Percentiles rank a stretch among this genome's conserved stretches.
Evolutionary conservation across 805 yeast species (phyloP).

Genomic region (Metschnikowia bowlesiae): DNA sequence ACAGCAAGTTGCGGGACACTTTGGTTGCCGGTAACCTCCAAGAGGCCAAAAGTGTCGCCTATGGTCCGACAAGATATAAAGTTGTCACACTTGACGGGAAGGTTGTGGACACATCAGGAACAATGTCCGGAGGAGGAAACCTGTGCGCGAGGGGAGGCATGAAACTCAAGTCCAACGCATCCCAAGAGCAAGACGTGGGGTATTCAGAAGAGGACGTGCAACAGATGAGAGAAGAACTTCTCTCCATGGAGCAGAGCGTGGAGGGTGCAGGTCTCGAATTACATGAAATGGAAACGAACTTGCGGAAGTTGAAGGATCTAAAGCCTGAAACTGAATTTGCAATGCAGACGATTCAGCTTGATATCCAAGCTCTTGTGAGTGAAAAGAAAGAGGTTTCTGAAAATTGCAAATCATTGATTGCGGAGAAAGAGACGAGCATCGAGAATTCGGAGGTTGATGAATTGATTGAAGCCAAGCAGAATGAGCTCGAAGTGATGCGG

Average conservation of each 20-base stretch:
- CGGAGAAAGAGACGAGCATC: constrained; percentile 31
- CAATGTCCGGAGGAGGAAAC: constrained; percentile 95
- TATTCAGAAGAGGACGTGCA: constrained; percentile 55
- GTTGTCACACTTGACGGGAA: constrained; percentile 94
- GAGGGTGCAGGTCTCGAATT: constrained; percentile 47
- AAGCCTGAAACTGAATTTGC: constrained; percentile 66
- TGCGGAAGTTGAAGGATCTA: constrained; percentile 56
- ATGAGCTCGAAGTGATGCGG: constrained; percentile 17
- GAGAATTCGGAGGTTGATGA: constrained; percentile 27
- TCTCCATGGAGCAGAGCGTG: constrained; percentile 50
- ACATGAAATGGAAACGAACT: constrained; percentile 54
- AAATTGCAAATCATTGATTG: constrained; percentile 39
- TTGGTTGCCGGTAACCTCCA: constrained; percentile 74
- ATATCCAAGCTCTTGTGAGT: constrained; percentile 53
- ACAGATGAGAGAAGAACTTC: constrained; percentile 48
- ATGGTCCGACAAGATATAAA: constrained; percentile 71
- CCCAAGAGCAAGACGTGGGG: constrained; percentile 22
- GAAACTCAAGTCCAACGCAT: constrained; percentile 46
- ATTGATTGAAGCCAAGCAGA: constrained; percentile 35
- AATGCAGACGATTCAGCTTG: constrained; percentile 56
- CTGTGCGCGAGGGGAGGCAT: constrained; percentile 69
- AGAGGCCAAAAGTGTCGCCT: constrained; percentile 86
- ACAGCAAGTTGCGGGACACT: constrained; percentile 81
- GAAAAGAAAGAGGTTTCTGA: constrained; percentile 48
- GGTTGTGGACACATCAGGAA: constrained; percentile 87